Percentiles rank a stretch among this genome's conserved stretches.
Conservation (phyloP, 768 basidiomycete genomes). For the Hygrocybe coccinea region DNA sequence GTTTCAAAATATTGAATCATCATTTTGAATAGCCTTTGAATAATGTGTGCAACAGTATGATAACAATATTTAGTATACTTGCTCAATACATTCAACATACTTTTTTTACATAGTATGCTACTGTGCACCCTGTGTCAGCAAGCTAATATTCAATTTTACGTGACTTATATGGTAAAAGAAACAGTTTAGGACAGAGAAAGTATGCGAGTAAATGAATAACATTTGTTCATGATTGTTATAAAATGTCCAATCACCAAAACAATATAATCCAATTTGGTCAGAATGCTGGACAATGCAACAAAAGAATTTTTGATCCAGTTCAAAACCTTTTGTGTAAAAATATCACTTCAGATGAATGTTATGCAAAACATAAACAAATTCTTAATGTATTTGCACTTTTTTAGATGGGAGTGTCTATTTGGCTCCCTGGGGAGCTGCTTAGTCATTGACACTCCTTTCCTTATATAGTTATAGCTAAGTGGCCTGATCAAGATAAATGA, state of each 20-base stretch:
- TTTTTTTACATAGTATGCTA: no score
- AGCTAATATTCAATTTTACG: not conserved
- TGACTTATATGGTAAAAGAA: not conserved
- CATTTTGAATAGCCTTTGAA: no score
- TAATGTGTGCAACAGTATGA: no score
- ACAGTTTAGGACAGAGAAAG: not conserved
- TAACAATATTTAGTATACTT: no score
- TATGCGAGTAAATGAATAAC: not conserved
- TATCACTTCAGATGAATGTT: not conserved
- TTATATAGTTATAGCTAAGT: no score
- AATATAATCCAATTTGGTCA: not conserved
- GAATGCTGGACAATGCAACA: not conserved
- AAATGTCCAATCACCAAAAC: not conserved
- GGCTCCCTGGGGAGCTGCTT: no score
- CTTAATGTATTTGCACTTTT: not conserved
- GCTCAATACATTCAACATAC: no score
- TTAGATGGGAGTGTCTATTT: no score
- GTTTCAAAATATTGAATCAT: no score
- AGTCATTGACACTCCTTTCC: no score
- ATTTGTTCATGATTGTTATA: not conserved
- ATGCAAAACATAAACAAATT: not conserved
- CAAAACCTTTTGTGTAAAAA: not conserved
- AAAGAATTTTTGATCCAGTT: not conserved
- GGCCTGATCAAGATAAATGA: no score
- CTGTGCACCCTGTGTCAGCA: no score